Base-by-base conservation (phyloP, 2,329 filamentous ascomycete genomes). In the Colletotrichum ledebouriae region DNA sequence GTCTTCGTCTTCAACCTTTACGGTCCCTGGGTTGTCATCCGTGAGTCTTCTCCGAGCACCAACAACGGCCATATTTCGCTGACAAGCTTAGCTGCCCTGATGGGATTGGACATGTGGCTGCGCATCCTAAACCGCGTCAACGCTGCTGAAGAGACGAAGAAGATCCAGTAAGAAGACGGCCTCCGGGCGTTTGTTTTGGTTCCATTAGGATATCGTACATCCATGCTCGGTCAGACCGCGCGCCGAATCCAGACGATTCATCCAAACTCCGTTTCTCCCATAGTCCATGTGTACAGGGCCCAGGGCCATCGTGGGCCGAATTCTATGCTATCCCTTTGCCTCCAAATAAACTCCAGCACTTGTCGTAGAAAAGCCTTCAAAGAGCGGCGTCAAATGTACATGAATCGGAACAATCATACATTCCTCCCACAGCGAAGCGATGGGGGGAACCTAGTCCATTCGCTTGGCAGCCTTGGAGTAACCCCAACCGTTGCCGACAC, bases 401-500 rank as follows among this genome's bases (percentile, higher is more conserved):
- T 68, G 66, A 66, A 65, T 65, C 55, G 66, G 62, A 68, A 29
- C 46, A 59, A 50, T 68, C 66, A 44, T 68, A 68, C 53, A 65
- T 25, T 34, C n/a, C 17, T 22, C 5, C 13, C 58, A 50, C 55
- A 46, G 22, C 2, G 33, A 13, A n/a, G 6, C 39, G 12, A 4
- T 20, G 4, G 17, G 9, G 5, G 3, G 29, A 11, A 12, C 61
- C 29, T 69, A 86, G 70, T 86, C 85, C 57, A 84, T 80, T 67
- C 86, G 78, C 77, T 89, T 88, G 29, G 84, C 78, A 63, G 87
- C 77, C 77, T 89, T 88, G 29, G 84, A 79, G 67, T 88, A 87
- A 2, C 87, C 87, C 87, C 87, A 89, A 55, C 87, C 87, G 62
- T 89, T 89, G 9, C 87, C 86, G 3, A 85, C 76, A 2, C 76